Percentiles rank a stretch among this genome's conserved stretches.
phyloP scores from a whole-genome alignment of 768 basidiomycete genomes.

The Punctularia strigosozonata region DNA sequence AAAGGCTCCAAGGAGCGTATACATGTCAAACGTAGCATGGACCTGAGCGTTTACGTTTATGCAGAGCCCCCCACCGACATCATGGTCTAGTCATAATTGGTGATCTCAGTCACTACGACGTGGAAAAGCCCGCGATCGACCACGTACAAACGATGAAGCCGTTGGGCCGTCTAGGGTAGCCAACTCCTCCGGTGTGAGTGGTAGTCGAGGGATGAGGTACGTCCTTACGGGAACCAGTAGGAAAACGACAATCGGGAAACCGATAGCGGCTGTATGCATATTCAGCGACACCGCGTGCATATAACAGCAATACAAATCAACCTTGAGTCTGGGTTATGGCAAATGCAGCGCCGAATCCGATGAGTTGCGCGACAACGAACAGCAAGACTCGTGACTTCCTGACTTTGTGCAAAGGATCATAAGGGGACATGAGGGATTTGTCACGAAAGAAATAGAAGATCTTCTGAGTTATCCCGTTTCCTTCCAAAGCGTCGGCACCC shows the following conservation, averaged over 20 bases:
- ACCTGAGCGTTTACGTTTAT: too few species aligned
- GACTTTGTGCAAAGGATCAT: slow-evolving; percentile 68
- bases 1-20: too few species aligned
- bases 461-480: slow-evolving; percentile 76
- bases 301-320: slow-evolving; percentile 13
- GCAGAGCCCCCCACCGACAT: too few species aligned
- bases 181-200: slow-evolving; percentile 71
- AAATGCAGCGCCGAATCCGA: slow-evolving; percentile 82
- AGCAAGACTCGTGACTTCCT: slow-evolving; percentile 61
- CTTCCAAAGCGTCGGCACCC: slow-evolving; percentile 72
- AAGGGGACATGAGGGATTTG: slow-evolving; percentile 39
- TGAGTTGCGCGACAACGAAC: slow-evolving; percentile 64
- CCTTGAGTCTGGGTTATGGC: slow-evolving; percentile 86
- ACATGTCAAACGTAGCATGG: too few species aligned
- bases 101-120: too few species aligned
- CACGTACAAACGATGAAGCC: slow-evolving; percentile 74
- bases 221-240: slow-evolving; percentile 69
- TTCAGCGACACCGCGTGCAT: background rate
- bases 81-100: too few species aligned
- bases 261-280: slow-evolving; percentile 57
- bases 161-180: slow-evolving; percentile 81
- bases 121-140: too few species aligned
- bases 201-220: slow-evolving; percentile 56
- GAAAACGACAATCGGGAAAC: slow-evolving; percentile 83
- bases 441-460: slow-evolving; percentile 74